Percentiles rank a stretch among this genome's conserved stretches.
These are phyloP conservation scores for Phylloporus rhodoxanthus DNA, from an alignment of 768 basidiomycete genomes.

Conservation along the genomic window DNA sequence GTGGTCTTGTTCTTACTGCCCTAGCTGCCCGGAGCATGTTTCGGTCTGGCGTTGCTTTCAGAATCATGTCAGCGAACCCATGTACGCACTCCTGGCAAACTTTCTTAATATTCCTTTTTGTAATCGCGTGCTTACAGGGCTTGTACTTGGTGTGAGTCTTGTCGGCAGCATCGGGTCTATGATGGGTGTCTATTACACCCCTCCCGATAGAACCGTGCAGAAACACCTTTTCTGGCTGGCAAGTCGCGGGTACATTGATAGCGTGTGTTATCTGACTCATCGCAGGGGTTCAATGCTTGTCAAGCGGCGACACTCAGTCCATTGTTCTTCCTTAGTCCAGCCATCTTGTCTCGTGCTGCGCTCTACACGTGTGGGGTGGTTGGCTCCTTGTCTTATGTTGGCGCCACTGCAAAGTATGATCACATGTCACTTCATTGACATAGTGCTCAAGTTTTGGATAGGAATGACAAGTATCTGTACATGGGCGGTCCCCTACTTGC, in stretches of 20 bases:
- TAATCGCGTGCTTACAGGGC: slow-evolving; percentile 41
- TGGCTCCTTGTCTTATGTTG: slow-evolving; percentile 81
- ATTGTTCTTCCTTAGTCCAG: slow-evolving; percentile 83
- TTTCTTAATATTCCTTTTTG: background rate
- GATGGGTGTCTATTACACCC: slow-evolving; percentile 75
- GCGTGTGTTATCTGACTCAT: slow-evolving; percentile 2
- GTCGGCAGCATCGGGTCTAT: slow-evolving; percentile 78
- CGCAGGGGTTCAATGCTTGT: slow-evolving; percentile 74
- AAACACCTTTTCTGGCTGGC: slow-evolving; percentile 83
- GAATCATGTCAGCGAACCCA: slow-evolving; percentile 79
- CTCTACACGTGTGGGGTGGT: slow-evolving; percentile 84
- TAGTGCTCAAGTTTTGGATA: slow-evolving; percentile 15
- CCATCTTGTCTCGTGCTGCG: slow-evolving; percentile 79
- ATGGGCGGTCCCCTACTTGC: slow-evolving; percentile 85
- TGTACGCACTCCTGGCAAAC: slow-evolving; percentile 39
- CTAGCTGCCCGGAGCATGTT: slow-evolving; percentile 76
- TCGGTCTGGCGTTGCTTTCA: slow-evolving; percentile 57
- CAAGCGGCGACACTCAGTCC: slow-evolving; percentile 85
- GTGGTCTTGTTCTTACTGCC: slow-evolving; percentile 71
- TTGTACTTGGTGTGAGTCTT: slow-evolving; percentile 76
- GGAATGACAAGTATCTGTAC: slow-evolving; percentile 78
- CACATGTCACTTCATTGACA: background rate
- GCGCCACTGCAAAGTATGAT: slow-evolving; percentile 73
- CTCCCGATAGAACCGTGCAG: slow-evolving; percentile 68
- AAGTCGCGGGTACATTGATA: slow-evolving; percentile 21